phyloP scores from a whole-genome alignment of 441 rosid genomes.

The Hura crepitans region DNA sequence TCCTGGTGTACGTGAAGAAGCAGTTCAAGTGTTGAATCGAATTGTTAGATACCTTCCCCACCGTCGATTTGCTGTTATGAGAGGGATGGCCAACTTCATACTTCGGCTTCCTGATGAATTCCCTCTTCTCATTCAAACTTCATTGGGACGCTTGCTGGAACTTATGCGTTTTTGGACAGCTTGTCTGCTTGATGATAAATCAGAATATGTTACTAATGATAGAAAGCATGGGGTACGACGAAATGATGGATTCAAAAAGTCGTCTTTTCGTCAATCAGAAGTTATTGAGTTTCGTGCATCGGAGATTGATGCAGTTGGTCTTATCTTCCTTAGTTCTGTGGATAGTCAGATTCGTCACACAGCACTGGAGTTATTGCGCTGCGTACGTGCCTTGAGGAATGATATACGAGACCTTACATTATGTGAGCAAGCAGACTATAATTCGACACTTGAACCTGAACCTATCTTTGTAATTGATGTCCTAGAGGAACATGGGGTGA shows the following conservation, averaged over 20 bases:
- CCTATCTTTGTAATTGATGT: conserved; percentile 94
- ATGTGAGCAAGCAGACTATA: conserved; percentile 59
- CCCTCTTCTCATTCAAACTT: conserved; percentile 97
- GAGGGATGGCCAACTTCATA: conserved; percentile 97
- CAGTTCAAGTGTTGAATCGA: conserved; percentile 93
- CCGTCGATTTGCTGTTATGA: conserved; percentile 97
- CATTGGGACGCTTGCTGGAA: conserved; percentile 89
- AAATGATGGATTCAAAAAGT: conserved; percentile 62
- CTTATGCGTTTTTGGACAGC: conserved; percentile 99
- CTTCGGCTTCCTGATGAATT: conserved; percentile 94
- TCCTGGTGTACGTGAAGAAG: conserved; percentile 99
- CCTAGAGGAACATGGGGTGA: conserved; percentile 97
- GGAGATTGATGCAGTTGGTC: conserved; percentile 98
- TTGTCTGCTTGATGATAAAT: conserved; percentile 74
- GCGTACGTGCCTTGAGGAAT: conserved; percentile 93
- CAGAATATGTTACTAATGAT: conserved; percentile 45
- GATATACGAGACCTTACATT: conserved; percentile 68
- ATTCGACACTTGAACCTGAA: conserved; percentile 68
- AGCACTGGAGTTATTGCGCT: conserved; percentile 89
- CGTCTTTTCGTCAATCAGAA: conserved; percentile 73
- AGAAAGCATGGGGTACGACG: conserved; percentile 45
- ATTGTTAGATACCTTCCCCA: conserved; percentile 87
- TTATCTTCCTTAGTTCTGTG: conserved; percentile 89
- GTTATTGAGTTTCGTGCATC: conserved; percentile 80
- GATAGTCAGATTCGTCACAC: conserved; percentile 99